These are phyloP conservation scores for Microsporum audouinii DNA, from an alignment of 2,329 filamentous ascomycete genomes.

Conservation along the genomic window DNA sequence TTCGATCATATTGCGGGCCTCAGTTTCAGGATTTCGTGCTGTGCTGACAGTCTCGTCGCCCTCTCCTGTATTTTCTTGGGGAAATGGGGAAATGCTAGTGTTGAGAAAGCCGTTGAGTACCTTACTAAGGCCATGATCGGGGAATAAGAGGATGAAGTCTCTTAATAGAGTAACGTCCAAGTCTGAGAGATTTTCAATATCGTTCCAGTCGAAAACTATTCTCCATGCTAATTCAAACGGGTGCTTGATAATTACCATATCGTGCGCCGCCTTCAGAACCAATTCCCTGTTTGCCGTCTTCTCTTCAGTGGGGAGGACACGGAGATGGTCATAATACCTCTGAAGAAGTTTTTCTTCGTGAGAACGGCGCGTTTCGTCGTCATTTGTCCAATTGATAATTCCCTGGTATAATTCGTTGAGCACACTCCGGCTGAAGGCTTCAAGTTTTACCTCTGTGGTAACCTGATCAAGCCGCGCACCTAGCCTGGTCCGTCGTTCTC, in stretches of 20 bases:
- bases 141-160: constrained; percentile 74
- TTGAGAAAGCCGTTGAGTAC: constrained; percentile 71
- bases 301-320: constrained; percentile 53
- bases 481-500: constrained; percentile 73
- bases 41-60: constrained; percentile 39
- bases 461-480: constrained; percentile 76
- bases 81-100: constrained; percentile 76
- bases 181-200: constrained; percentile 59
- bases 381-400: constrained; percentile 78
- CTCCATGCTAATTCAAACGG: constrained; percentile 85
- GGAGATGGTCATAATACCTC: constrained; percentile 65
- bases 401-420: constrained; percentile 71
- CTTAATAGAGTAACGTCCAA: constrained; percentile 69
- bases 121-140: constrained; percentile 68
- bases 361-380: constrained; percentile 70
- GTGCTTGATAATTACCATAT: constrained; percentile 94
- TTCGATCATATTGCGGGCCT: constrained; percentile 52
- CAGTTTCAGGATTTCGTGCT: constrained; percentile 12
- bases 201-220: constrained; percentile 79
- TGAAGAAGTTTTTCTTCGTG: constrained; percentile 86
- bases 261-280: constrained; percentile 65
- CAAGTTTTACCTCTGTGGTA: constrained; percentile 73
- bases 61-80: constrained; percentile 30
- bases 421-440: constrained; percentile 64
- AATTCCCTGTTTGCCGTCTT: constrained; percentile 62